Evolutionary conservation across 179 eudicot genomes (phyloP), one percentile per base, ranked within the genome.

Genomic region (Carnegiea gigantea): DNA sequence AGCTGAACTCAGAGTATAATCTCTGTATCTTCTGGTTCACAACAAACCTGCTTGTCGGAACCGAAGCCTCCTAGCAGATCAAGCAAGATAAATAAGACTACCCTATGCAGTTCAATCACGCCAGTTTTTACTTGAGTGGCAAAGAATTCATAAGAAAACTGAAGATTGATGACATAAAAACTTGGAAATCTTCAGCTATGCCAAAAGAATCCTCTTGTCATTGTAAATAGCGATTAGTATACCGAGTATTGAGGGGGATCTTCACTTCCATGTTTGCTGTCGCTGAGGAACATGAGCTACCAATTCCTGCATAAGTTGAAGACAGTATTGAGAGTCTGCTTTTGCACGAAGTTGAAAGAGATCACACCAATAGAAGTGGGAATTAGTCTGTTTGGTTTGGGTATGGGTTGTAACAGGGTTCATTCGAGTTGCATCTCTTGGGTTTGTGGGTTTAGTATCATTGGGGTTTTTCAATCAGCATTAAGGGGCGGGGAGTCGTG

Each of bases 1-100:
- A 82, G 83, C 82, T 79, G 80, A 51, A 48, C 21, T 15, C 72
- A 28, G 26, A 72, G 65, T 67, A 73, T 67, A 65, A 70, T 57
- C 68, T 18, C 54, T 68, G 44, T 70, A 24, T 65, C 62, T 70
- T 53, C 70, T 62, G 81, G 78, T 79, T 85, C 85, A 40, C 85
- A 72, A 85, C 87, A 85, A 82, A 82, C 46, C 87, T 77, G 70
- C 85, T 85, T 85, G 87, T 79, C 76, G 87, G 83, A 85, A 82
- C 83, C 67, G 79, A 67, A 49, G 59, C 60, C 81, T 80, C 70
- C 75, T 60, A 49, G 26, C 13, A 38, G 70, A 44, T 81, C 64
- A 82, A 76, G 67, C 81, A 43, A 73, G 38, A 77, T 64, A 33
- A 51, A 78, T 21, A 82, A 24, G 33, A 70, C 73, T 70, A 74